Base-by-base conservation (phyloP, 75 land plant genomes). In the Pinus tabuliformis region DNA sequence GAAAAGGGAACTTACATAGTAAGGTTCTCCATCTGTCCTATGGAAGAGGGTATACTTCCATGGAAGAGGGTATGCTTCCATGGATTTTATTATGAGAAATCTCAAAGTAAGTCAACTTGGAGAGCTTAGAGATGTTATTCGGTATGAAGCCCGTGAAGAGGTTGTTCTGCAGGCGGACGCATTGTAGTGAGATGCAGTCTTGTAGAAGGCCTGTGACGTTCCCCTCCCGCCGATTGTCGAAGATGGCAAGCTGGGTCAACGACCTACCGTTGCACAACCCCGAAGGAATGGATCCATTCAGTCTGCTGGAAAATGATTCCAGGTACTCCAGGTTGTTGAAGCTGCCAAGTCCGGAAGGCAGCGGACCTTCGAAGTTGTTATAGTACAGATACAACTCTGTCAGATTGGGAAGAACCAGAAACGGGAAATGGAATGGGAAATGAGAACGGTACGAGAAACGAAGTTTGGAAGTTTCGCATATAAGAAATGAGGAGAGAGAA, bases 251-350 rank as follows among this genome's bases (percentile, higher is more conserved):
- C 30, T 24, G 16, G 20, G 36, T 57, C 18, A 17, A 86, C 87
- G 42, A 82, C 56, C 58, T 76, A 72, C 8, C 76, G 58, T 52
- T 86, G 83, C 52, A 87, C 66, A 15, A 58, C 17, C 26, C 86
- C 86, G 57, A 78, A 71, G 88, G 88, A 12, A 85, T 76, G 58
- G 62, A 20, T 8, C 87, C 87, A 70, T 75, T 39, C 56, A 86
- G 37, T 17, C 33, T 52, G 79, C 85, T 88, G 57, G 82, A 85
- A 33, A 83, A 82, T 14, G 65, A 49, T 16, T 85, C 79, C n/a
- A 54, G 83, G 71, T 8, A 20, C 13, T 73, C 75, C 8, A 83
- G 74, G 22, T 33, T 26, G 37, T 75, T n/a, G 15, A 82, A 81
- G 26, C 59, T 72, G 49, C 86, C 88, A 68, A 86, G 57, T 62